Evolutionary conservation across 768 basidiomycete genomes (phyloP), one percentile per base, ranked within the genome.

Genomic region (Rhizopogon vinicolor): DNA sequence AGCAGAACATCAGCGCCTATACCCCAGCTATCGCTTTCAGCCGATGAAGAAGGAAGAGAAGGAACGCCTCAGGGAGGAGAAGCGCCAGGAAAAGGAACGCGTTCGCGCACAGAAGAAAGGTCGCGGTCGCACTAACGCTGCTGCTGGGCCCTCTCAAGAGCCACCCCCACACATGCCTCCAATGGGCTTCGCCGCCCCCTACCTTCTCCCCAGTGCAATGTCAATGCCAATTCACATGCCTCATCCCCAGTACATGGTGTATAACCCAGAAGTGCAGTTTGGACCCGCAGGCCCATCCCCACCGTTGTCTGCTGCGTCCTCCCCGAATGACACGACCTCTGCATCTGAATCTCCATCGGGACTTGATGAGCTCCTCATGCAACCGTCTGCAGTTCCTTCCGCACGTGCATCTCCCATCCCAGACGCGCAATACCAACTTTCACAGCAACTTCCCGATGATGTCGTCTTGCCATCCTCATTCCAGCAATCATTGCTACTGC

Each of bases 11-110:
- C 71, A 72, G 35, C 61, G 64, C 3, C 62, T 67, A 59, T 84
- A 83, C 60, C 86, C 86, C 1, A 69, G 72, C 25, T 87, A 87
- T 62, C 77, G 78, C 18, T 87, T 80, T 56, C 70, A 72, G 49
- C 85, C 85, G 0, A 71, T 75, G 65, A 84, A 76, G 65, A 81
- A 76, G 62, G 80, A 80, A 45, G 73, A 77, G 44, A 82, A 78
- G 60, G 71, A 69, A 41, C 73, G 74, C 14, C 52, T 74, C 5
- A 69, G 71, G 25, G 75, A 73, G 51, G 70, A 73, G 35, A 72
- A 72, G 56, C 78, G 73, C 53, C 65, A 69, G 58, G 71, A 73
- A 51, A 75, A 73, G 46, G 76, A 78, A 51, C 68, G 68, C 29
- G 65, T 62, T 31, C 65, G 69, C 7, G 65, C 58, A 19, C 57